A percentile compares a stretch with the other conserved stretches of the same genome.
These are phyloP conservation scores for Cytidiella melzeri DNA, from an alignment of 768 basidiomycete species.

Conservation along the genomic window DNA sequence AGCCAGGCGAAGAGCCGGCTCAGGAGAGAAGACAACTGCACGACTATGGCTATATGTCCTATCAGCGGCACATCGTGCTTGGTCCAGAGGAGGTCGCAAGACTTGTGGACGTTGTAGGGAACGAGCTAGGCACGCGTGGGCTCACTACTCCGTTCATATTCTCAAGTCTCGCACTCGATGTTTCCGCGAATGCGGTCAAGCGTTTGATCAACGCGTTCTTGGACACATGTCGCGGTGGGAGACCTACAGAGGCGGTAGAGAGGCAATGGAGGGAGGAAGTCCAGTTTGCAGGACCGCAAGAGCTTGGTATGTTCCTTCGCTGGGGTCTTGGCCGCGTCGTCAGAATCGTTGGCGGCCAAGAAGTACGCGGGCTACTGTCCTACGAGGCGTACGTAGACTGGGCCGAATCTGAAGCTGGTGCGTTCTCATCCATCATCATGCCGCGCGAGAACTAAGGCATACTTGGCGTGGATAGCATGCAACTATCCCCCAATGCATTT, in stretches of 20 bases:
- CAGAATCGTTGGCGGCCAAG: slow-evolving; percentile 59
- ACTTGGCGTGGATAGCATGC: slow-evolving; percentile 38
- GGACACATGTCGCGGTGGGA: slow-evolving; percentile 40
- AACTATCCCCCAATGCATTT: slow-evolving; percentile 73
- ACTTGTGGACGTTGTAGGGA: slow-evolving; percentile 63
- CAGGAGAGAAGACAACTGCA: slow-evolving; percentile 24
- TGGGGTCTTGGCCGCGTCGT: slow-evolving; percentile 87
- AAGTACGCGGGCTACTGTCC: slow-evolving; percentile 76
- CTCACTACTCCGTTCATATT: slow-evolving; percentile 91
- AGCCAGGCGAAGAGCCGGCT: slow-evolving; percentile 16
- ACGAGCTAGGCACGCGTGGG: slow-evolving; percentile 64
- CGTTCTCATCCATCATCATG: slow-evolving; percentile 23
- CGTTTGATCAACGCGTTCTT: slow-evolving; percentile 79
- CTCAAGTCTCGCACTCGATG: slow-evolving; percentile 81
- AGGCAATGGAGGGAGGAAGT: slow-evolving; percentile 74
- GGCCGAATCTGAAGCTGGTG: slow-evolving; percentile 78
- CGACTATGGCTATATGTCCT: slow-evolving; percentile 71
- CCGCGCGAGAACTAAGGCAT: slow-evolving; percentile 11
- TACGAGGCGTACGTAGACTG: slow-evolving; percentile 84
- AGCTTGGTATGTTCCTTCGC: slow-evolving; percentile 85
- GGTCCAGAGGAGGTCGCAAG: slow-evolving; percentile 68
- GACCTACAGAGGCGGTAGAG: slow-evolving; percentile 35
- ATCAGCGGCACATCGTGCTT: slow-evolving; percentile 66
- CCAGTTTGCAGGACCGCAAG: slow-evolving; percentile 76
- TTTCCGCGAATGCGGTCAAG: slow-evolving; percentile 67